These are phyloP conservation scores for Hanseniaspora singularis DNA, from an alignment of 805 yeast species.

Conservation along the genomic window DNA sequence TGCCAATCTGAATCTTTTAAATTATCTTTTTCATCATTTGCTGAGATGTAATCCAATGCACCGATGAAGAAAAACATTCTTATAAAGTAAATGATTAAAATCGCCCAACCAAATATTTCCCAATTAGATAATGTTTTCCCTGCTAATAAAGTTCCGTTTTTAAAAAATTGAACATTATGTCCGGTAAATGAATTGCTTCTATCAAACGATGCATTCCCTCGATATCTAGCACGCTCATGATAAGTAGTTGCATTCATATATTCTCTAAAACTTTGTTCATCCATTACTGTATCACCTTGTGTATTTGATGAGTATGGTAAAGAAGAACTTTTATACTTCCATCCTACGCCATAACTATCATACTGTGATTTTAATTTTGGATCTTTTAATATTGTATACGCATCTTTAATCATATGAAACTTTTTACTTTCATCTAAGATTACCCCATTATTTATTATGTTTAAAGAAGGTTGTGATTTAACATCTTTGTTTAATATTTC, in stretches of 20 bases:
- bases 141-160: neutral
- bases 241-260: constrained; percentile 8
- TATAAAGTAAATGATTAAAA: neutral
- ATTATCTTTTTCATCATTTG: neutral
- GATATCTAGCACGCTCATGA: neutral
- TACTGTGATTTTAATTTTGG: neutral
- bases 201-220: neutral
- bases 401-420: constrained; percentile 11
- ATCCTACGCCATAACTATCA: constrained; percentile 2
- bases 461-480: neutral
- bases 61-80: constrained; percentile 1
- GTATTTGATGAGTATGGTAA: neutral
- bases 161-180: neutral
- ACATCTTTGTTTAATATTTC: neutral
- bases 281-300: neutral
- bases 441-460: too few relatives aligned
- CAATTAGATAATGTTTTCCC: neutral
- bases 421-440: too few relatives aligned
- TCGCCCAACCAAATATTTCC: constrained; percentile 2
- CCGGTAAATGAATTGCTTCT: neutral
- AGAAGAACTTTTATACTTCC: constrained; percentile 2
- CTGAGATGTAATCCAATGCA: neutral
- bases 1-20: constrained; percentile 5
- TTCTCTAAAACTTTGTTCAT: constrained; percentile 1
- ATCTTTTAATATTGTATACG: constrained; percentile 1